Evolutionary conservation across 2,329 filamentous ascomycete species (phyloP).

Genomic region (Ustilaginoidea virens): DNA sequence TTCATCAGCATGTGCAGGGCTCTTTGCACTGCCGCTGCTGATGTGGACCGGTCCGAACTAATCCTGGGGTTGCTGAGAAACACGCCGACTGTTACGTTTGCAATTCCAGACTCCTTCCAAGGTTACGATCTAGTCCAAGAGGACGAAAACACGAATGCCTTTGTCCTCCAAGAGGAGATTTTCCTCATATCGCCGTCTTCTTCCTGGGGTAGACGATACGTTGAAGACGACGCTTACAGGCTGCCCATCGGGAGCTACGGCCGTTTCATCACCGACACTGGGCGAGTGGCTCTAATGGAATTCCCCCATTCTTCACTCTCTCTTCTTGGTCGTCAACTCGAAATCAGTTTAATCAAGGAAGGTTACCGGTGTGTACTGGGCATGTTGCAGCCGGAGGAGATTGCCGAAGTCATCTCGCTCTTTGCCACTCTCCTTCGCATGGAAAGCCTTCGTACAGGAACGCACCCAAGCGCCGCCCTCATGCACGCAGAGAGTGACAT

Average conservation of each 20-base stretch:
- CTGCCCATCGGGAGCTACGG: conserved; percentile 53
- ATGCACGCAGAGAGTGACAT: conserved; percentile 24
- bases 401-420: conserved; percentile 58
- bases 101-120: conserved; percentile 55
- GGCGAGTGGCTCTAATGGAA: conserved; percentile 61
- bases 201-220: conserved; percentile 26
- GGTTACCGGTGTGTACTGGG: conserved; percentile 37
- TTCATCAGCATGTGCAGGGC: conserved; percentile 59
- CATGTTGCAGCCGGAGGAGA: conserved; percentile 41
- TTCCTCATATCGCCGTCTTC: conserved; percentile 41
- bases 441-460: conserved; percentile 23
- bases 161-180: conserved; percentile 50
- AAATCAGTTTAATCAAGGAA: conserved; percentile 46
- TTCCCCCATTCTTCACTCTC: conserved; percentile 66
- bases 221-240: conserved; percentile 37
- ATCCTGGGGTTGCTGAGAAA: conserved; percentile 51
- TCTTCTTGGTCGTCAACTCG: conserved; percentile 62
- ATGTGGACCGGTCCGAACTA: conserved; percentile 24
- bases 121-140: conserved; percentile 68
- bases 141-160: conserved; percentile 70
- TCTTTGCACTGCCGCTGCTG: conserved; percentile 28
- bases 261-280: conserved; percentile 62
- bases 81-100: conserved; percentile 62
- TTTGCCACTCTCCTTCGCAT: conserved; percentile 54
- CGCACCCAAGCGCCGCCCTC: conserved; percentile 16